Base-by-base conservation (phyloP, 441 rosid genomes). In the Euphorbia celastroides region DNA sequence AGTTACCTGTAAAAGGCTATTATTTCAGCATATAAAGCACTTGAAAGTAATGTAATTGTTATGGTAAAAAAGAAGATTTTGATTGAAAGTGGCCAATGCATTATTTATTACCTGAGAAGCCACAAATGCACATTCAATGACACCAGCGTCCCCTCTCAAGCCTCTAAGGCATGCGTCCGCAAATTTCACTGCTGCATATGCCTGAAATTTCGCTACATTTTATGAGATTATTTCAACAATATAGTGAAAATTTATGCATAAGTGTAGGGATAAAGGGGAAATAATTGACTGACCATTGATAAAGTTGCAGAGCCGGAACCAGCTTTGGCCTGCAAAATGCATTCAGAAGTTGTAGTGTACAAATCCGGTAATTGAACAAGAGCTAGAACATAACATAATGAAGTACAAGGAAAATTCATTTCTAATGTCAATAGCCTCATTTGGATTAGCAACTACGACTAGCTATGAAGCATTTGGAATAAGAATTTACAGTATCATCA, bases 301-400 rank as follows among this genome's bases (percentile, higher is more conserved):
- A 91, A 78, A 41, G 99, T 93, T 20, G 99, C 99, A 58, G 99
- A 93, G 72, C 97, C 99, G 50, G 96, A 41, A 62, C 99, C 99
- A 80, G 96, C 96, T 82, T 89, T 93, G 65, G 99, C 99, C 99
- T 93, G 81, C 72, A 73, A 66, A 42, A 31, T 19, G 67, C 64
- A 74, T 67, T 57, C 13, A 44, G 59, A 72, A 3, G 28, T 34
- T 30, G 46, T 72, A 27, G 28, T 54, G 22, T 41, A 63, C 5
- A 0, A 44, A 8, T 64, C 46, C 28, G 20, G 63, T 10, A 26
- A 42, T 27, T 51, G 2, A 57, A 41, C 42, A 32, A 19, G n/a
- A 36, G 2, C 27, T 46, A 36, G 16, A 32, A 32, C 5, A 32
- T 26, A 51, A 36, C 0, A 19, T 36, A 25, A 36, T 17, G 2